Percentiles rank a stretch among this genome's conserved stretches.
Conservation (phyloP, 2,329 filamentous ascomycete species). For the Aspergillus sp. region DNA sequence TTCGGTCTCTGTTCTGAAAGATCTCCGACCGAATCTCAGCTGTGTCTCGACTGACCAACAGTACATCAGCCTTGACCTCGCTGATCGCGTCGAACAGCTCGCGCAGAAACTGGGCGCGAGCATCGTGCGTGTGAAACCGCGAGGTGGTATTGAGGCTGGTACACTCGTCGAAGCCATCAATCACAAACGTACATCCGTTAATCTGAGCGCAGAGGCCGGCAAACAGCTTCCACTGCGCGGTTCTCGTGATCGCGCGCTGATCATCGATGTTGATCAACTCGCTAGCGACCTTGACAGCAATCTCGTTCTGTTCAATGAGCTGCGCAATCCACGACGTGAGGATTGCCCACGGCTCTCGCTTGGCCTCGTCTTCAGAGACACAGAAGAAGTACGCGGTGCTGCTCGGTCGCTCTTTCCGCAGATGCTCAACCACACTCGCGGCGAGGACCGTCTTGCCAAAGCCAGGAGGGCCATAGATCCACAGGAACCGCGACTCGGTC, state of each 20-base stretch:
- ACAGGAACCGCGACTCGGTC: not conserved
- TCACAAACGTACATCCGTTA: not conserved
- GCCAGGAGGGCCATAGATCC: not conserved
- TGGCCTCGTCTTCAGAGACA: not conserved
- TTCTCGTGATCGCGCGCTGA: not conserved
- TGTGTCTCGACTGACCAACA: not conserved
- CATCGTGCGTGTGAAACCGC: not conserved
- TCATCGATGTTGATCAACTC: not conserved
- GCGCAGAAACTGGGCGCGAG: not conserved
- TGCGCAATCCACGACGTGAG: not conserved
- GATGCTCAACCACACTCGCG: not conserved
- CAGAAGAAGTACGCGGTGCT: slow-evolving; percentile 4
- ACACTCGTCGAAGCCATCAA: slow-evolving; percentile 6
- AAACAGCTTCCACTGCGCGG: not conserved
- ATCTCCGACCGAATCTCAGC: not conserved
- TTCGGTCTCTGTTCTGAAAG: too few relatives aligned
- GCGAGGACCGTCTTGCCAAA: not conserved
- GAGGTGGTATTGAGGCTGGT: not conserved
- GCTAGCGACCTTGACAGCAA: not conserved
- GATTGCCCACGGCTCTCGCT: not conserved
- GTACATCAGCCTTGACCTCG: not conserved
- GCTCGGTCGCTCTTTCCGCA: not conserved
- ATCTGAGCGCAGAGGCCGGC: not conserved
- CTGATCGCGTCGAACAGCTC: not conserved
- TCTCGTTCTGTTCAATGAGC: not conserved